phyloP scores from a whole-genome alignment of 2,329 filamentous ascomycete species.

The Aureobasidium musti region DNA sequence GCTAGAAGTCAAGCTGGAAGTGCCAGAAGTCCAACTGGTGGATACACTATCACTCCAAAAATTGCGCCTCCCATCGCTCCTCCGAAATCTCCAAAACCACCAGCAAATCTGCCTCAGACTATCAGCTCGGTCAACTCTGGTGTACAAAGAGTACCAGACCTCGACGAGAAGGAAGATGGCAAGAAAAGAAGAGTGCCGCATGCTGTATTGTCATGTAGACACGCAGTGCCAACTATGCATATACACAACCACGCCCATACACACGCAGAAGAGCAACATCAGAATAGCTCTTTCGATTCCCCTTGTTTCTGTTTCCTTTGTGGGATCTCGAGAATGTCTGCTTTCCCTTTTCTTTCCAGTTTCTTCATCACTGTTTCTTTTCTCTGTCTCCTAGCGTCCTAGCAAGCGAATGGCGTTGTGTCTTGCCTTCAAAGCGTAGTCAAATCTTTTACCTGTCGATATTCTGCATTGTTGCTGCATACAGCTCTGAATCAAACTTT shows the following conservation, averaged over 20 bases:
- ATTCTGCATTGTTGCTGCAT: constrained; percentile 2
- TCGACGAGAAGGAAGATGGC: constrained; percentile 55
- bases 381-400: constrained; percentile 23
- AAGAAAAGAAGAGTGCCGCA: constrained; percentile 63
- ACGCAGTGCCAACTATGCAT: background rate
- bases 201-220: constrained; percentile 75
- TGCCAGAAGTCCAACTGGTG: constrained; percentile 46
- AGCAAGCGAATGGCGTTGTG: constrained; percentile 28
- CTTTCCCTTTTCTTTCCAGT: constrained; percentile 9
- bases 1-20: constrained; percentile 36
- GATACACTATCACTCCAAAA: constrained; percentile 52
- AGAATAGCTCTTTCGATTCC: background rate
- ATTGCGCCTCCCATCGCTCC: constrained; percentile 47
- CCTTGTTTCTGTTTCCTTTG: constrained; percentile 17
- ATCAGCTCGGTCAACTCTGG: constrained; percentile 39
- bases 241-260: constrained; percentile 5
- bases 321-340: background rate
- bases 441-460: constrained; percentile 17
- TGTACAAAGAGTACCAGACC: constrained; percentile 57
- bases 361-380: background rate
- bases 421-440: constrained; percentile 14
- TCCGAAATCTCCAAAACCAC: constrained; percentile 35
- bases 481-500: background rate
- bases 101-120: background rate
- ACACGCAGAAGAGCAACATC: constrained; percentile 1